A percentile compares a stretch with the other conserved stretches of the same genome.
These are phyloP conservation scores for Solanum hybrid DNA, from an alignment of 305 asterid genomes.

Conservation along the genomic window DNA sequence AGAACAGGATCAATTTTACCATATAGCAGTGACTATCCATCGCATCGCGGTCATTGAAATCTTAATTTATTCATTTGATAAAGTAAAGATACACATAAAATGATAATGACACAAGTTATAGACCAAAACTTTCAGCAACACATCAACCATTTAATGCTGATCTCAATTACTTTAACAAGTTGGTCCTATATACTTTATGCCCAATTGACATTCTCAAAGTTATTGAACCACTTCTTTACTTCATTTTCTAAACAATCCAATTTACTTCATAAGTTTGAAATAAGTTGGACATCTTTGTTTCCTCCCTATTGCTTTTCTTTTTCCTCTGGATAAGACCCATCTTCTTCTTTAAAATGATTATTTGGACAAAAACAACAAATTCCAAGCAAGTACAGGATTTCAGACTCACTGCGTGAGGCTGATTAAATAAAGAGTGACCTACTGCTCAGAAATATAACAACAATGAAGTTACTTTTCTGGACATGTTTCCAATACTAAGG, in stretches of 20 bases:
- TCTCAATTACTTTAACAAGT: not conserved
- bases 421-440: not conserved
- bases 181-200: not conserved
- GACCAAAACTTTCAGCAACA: not conserved
- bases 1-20: not conserved
- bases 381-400: not conserved
- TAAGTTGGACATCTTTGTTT: not conserved
- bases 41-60: not conserved
- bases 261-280: not conserved
- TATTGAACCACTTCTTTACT: not conserved
- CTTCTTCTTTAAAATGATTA: not conserved
- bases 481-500: not conserved
- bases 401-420: not conserved
- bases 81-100: not conserved
- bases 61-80: not conserved
- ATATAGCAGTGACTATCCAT: not conserved
- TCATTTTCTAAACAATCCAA: not conserved
- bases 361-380: not conserved
- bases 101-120: not conserved
- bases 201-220: not conserved
- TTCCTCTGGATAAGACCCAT: not conserved
- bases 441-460: not conserved
- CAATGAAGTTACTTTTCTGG: not conserved
- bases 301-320: not conserved
- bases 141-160: not conserved